phyloP scores from a whole-genome alignment of 805 yeast genomes.

The Saccharomycopsis capsularis region DNA sequence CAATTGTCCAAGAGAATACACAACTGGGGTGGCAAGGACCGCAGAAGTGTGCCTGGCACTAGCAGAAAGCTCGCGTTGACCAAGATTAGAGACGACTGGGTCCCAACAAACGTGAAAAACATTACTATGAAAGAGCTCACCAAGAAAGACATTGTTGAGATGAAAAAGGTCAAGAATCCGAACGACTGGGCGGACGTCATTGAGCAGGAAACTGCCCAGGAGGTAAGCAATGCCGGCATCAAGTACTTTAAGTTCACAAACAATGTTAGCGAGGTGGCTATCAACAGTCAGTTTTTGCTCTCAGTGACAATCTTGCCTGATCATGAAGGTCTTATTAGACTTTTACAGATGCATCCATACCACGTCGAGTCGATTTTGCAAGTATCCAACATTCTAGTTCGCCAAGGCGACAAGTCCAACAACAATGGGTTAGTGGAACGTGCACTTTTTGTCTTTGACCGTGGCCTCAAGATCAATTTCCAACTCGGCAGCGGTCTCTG shows the following conservation, averaged over 20 bases:
- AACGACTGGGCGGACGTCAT: constrained; percentile 42
- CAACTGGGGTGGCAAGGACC: constrained; percentile 83
- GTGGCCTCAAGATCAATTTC: constrained; percentile 58
- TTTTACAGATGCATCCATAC: constrained; percentile 58
- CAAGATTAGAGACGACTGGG: constrained; percentile 72
- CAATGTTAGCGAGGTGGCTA: constrained; percentile 29
- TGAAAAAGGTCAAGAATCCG: constrained; percentile 24
- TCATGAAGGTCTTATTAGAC: constrained; percentile 59
- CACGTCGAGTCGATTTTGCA: constrained; percentile 75
- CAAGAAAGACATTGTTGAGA: constrained; percentile 30
- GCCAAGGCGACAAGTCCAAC: constrained; percentile 72
- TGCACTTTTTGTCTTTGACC: constrained; percentile 71
- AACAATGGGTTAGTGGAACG: constrained; percentile 71
- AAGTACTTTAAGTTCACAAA: constrained; percentile 50
- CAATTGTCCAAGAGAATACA: constrained; percentile 44
- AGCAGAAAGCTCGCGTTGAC: constrained; percentile 60
- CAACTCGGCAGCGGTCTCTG: constrained; percentile 46
- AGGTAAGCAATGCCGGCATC: constrained; percentile 41
- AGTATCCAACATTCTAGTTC: constrained; percentile 61
- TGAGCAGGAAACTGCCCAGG: constrained; percentile 32
- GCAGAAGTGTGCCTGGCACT: constrained; percentile 67
- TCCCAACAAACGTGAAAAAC: constrained; percentile 61
- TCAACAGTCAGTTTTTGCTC: constrained; percentile 47
- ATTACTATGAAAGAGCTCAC: constrained; percentile 46
- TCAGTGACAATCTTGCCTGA: constrained; percentile 70